phyloP scores from a whole-genome alignment of 805 yeast species.

The Metschnikowia anglica region DNA sequence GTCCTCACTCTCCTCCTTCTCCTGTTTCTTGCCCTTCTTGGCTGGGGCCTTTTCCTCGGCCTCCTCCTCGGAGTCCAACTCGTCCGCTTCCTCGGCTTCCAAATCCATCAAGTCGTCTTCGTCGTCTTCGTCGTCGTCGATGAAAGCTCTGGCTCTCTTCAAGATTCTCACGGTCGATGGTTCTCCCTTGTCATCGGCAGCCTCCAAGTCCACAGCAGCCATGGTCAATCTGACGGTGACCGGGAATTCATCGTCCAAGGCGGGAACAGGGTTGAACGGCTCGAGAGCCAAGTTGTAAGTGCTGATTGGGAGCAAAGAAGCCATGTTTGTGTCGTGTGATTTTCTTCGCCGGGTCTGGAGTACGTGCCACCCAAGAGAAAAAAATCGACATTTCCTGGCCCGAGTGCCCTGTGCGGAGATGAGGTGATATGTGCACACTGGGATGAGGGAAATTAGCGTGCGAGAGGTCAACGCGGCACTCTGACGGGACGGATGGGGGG shows the following conservation, averaged over 20 bases:
- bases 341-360: not conserved
- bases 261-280: slow-evolving; percentile 87
- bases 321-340: slow-evolving; percentile 41
- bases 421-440: slow-evolving; percentile 10
- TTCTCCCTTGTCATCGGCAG: slow-evolving; percentile 73
- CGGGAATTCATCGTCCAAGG: slow-evolving; percentile 82
- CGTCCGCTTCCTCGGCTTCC: slow-evolving; percentile 11
- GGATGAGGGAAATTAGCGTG: slow-evolving; percentile 1
- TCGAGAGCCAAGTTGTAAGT: slow-evolving; percentile 80
- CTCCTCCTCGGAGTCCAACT: slow-evolving; percentile 38
- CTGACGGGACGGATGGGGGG: no score
- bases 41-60: slow-evolving; percentile 34
- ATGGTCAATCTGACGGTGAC: slow-evolving; percentile 87
- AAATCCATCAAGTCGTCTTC: slow-evolving; percentile 21
- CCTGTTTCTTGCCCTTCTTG: slow-evolving; percentile 21
- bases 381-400: no score
- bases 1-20: slow-evolving; percentile 47
- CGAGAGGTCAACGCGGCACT: no score
- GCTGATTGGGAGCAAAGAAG: slow-evolving; percentile 77
- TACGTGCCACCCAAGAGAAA: no score
- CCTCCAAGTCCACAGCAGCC: slow-evolving; percentile 93
- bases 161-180: slow-evolving; percentile 90
- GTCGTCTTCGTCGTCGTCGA: slow-evolving; percentile 41
- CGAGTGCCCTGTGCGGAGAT: slow-evolving; percentile 14
- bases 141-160: slow-evolving; percentile 55